These are phyloP conservation scores for Jacaranda copaia DNA, from an alignment of 257 asterid species.

Conservation along the genomic window DNA sequence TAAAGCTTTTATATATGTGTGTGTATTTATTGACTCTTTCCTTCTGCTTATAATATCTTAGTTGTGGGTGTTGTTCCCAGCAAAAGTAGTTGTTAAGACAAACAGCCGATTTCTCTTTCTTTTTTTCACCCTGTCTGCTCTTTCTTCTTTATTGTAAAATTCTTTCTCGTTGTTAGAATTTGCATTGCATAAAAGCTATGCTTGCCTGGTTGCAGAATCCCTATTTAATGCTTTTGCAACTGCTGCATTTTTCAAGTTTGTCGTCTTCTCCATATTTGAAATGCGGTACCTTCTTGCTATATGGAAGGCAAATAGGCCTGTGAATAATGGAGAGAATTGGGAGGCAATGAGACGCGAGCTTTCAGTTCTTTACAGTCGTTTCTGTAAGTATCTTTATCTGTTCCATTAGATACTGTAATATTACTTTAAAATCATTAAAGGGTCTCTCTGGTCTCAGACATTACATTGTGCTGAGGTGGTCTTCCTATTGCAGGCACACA, in stretches of 20 bases:
- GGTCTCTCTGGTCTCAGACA: neutral
- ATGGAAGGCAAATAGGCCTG: constrained; percentile 92
- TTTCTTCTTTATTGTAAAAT: constrained; percentile 1
- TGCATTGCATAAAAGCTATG: constrained; percentile 21
- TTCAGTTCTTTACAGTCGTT: constrained; percentile 93
- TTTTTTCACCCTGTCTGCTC: neutral
- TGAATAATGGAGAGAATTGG: constrained; percentile 88
- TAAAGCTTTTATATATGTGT: neutral
- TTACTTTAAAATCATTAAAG: neutral
- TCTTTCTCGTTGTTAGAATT: constrained; percentile 18
- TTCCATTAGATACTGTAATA: neutral
- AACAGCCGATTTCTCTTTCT: neutral
- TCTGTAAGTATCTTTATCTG: constrained; percentile 68
- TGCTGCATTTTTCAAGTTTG: constrained; percentile 98
- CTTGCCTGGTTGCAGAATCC: constrained; percentile 68
- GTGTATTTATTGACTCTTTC: neutral
- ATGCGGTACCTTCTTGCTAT: constrained; percentile 98
- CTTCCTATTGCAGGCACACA: neutral
- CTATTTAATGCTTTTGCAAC: constrained; percentile 97
- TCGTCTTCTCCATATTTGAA: constrained; percentile 97
- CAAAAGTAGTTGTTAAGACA: neutral
- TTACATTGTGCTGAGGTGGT: neutral
- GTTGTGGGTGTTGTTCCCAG: neutral
- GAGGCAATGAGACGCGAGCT: constrained; percentile 96
- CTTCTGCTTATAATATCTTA: neutral